Evolutionary conservation across 352 stramenopile species (phyloP), one percentile per base, ranked within the genome.

Genomic region (Pythium myriotylum): DNA sequence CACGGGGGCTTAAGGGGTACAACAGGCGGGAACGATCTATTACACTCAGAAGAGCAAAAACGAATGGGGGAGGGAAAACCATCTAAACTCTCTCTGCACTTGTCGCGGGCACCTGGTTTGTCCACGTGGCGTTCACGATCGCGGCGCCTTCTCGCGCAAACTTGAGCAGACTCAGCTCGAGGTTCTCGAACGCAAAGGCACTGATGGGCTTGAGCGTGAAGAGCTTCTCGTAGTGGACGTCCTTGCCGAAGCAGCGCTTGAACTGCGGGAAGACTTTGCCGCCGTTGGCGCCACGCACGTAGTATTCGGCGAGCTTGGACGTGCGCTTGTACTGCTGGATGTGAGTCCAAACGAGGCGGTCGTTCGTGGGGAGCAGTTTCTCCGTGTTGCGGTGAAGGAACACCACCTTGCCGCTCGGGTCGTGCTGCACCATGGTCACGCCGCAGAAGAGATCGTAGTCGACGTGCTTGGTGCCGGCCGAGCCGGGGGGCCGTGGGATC

Each of bases 201-300:
- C n/a, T n/a, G 17, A 88, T 59, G 16, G 74, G 54, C 46, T 59
- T 74, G 42, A 88, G 67, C 14, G 62, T 80, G 62, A 88, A 88
- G 22, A 61, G 54, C 41, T 74, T 72, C 50, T 85, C 74, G 62
- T 84, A 87, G 74, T 87, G 74, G 72, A 83, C 76, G 73, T 84
- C 77, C 57, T 87, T 87, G 62, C 77, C 77, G 54, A 76, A 86
- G 32, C 54, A 61, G 22, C 54, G 54, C 43, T 54, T 54, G 45
- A 41, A 62, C 54, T 32, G 37, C 10, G 56, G 45, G 24, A 45
- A 63, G 24, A 42, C 37, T n/a, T 26, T 22, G 3, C 52, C 54
- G 74, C 56, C 54, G 35, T 62, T 62, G 1, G 46, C 60, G 8
- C 45, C 53, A 22, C 53, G 43, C 16, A 68, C 49, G 45, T 61